Conservation (phyloP, 179 eudicot genomes). For the Actinidia chinensis region DNA sequence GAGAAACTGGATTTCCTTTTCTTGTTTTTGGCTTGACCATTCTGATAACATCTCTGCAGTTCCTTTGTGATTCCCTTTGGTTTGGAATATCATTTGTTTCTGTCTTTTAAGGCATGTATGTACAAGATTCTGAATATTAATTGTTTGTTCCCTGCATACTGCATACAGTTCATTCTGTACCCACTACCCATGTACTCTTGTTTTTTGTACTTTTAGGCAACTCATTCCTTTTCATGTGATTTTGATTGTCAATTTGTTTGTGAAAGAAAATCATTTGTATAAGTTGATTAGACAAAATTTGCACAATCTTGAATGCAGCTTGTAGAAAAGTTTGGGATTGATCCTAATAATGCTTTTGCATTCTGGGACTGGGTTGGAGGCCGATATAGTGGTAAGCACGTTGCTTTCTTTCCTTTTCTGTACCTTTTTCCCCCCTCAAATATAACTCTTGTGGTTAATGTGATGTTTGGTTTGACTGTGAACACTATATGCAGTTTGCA, state of each 20-base stretch:
- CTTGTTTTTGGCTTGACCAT: neutral
- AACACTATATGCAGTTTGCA: constrained; percentile 76
- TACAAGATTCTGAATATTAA: neutral
- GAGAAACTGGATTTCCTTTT: neutral
- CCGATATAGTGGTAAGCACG: constrained; percentile 85
- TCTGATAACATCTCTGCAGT: neutral
- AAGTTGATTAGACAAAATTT: neutral
- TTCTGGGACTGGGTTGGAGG: constrained; percentile 99
- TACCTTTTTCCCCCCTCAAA: no score
- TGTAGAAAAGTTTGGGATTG: constrained; percentile 93
- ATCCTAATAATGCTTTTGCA: constrained; percentile 97
- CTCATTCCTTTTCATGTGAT: constrained; percentile 6
- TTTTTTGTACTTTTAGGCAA: neutral
- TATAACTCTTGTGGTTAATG: neutral
- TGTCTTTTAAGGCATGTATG: neutral
- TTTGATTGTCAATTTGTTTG: neutral
- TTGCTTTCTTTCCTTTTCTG: neutral
- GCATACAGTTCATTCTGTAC: neutral
- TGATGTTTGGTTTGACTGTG: constrained; percentile 20
- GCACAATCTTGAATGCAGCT: constrained; percentile 54
- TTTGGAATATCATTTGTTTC: neutral
- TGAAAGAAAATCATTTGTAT: neutral
- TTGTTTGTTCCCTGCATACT: neutral
- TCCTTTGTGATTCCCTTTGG: no score
- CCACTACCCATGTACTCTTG: neutral